A percentile compares a stretch with the other conserved stretches of the same genome.
These are phyloP conservation scores for Dichotomopilus funicola DNA, from an alignment of 2,329 filamentous ascomycete genomes.

Conservation along the genomic window DNA sequence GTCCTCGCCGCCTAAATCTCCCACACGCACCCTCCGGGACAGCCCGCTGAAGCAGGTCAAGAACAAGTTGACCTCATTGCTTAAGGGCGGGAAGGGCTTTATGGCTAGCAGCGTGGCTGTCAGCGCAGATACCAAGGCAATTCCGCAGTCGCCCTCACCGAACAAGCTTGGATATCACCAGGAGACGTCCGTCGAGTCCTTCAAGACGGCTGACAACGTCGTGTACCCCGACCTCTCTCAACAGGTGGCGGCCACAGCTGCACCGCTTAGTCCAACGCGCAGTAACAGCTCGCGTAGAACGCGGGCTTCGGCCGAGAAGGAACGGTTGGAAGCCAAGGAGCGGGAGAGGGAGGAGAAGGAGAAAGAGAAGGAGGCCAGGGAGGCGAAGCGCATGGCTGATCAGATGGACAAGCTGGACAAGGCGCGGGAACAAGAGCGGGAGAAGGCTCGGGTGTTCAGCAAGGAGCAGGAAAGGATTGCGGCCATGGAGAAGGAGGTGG, in stretches of 20 bases:
- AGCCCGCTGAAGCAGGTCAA: slow-evolving; percentile 88
- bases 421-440: slow-evolving; percentile 45
- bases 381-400: slow-evolving; percentile 56
- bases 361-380: slow-evolving; percentile 45
- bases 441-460: slow-evolving; percentile 17
- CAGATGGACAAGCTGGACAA: slow-evolving; percentile 63
- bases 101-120: slow-evolving; percentile 68
- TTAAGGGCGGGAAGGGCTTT: slow-evolving; percentile 80
- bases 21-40: slow-evolving; percentile 53
- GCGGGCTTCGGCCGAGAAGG: slow-evolving; percentile 53
- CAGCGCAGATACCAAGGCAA: slow-evolving; percentile 55
- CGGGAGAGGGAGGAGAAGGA: slow-evolving; percentile 50
- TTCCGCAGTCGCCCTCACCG: slow-evolving; percentile 48
- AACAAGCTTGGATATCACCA: slow-evolving; percentile 39
- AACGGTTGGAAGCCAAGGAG: slow-evolving; percentile 56
- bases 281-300: slow-evolving; percentile 41
- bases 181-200: slow-evolving; percentile 43
- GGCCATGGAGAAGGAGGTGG: slow-evolving; percentile 44
- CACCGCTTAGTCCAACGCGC: slow-evolving; percentile 39
- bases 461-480: slow-evolving; percentile 23
- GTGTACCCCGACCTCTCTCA: slow-evolving; percentile 43
- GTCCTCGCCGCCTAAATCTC: slow-evolving; percentile 50
- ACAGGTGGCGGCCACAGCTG: slow-evolving; percentile 29
- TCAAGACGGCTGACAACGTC: slow-evolving; percentile 32
- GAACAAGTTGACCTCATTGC: slow-evolving; percentile 82